phyloP scores from a whole-genome alignment of 257 asterid species.

The Anisodus tanguticus region DNA sequence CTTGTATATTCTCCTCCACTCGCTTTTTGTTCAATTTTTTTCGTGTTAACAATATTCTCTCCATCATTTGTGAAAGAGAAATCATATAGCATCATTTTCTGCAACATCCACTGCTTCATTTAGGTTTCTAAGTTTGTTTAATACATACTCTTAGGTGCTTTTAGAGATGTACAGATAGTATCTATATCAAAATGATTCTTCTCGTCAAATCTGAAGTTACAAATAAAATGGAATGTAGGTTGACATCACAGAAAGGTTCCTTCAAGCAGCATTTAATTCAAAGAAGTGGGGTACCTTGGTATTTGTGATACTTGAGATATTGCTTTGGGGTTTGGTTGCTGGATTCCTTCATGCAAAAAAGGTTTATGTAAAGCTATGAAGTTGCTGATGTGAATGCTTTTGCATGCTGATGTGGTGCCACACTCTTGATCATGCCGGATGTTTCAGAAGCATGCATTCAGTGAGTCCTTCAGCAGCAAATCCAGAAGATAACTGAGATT shows the following conservation, averaged over 20 bases:
- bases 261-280: conserved; percentile 25
- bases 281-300: conserved; percentile 30
- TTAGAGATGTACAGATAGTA: conserved; percentile 3
- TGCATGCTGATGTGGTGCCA: conserved; percentile 4
- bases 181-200: not conserved
- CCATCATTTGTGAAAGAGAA: not conserved
- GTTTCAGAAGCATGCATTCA: conserved; percentile 10
- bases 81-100: not conserved
- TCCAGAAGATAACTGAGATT: conserved; percentile 13
- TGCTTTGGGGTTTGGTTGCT: conserved; percentile 30
- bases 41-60: not conserved
- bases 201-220: conserved; percentile 3
- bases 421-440: not conserved
- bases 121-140: conserved; percentile 23
- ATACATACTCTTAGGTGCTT: not conserved
- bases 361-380: conserved; percentile 24
- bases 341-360: conserved; percentile 29
- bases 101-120: not conserved
- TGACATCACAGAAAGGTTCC: conserved; percentile 27
- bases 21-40: not conserved
- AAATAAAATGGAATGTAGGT: conserved; percentile 13
- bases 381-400: conserved; percentile 19
- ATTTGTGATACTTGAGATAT: conserved; percentile 31
- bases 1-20: conserved; percentile 16
- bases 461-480: conserved; percentile 6